Evolutionary conservation across 176 grass and related monocot genomes (phyloP), one percentile per base, ranked within the genome.

Genomic region (barley (Hordeum vulgare)): DNA sequence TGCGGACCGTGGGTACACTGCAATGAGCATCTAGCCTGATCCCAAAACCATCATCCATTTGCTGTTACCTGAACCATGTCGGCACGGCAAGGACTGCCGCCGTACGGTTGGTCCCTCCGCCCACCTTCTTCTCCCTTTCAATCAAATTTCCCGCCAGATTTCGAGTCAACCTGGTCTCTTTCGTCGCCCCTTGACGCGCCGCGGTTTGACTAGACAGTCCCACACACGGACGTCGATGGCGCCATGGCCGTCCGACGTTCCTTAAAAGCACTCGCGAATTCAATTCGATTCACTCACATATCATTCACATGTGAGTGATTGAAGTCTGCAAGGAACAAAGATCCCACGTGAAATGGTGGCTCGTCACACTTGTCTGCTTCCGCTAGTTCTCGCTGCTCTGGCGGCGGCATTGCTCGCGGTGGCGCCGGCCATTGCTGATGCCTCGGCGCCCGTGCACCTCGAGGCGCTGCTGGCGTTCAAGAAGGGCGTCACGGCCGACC

Each of bases 401-500:
- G 0, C 1, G 4, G 9, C 18, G 1, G 41, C 71, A 74, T 0
- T 71, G 10, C 8, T 77, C 20, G 5, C 6, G 13, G 25, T 75
- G 51, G 11, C 70, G 39, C 29, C 76, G 51, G 44, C 77, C 34
- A 47, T 61, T 2, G 36, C 45, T 0, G 81, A 72, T 8, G 24
- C 54, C 0, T 39, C 86, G 7, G 84, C 10, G 28, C 4, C 86
- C 24, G 61, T 85, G 78, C 84, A 95, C 10, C 84, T 88, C 12
- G 92, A 95, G 88, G 92, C 92, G 3, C 53, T 98, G 91, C 83
- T 95, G 76, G 87, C 49, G 62, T 95, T 98, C 86, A 98, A 95
- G 84, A 79, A 85, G 58, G 85, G 75, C 34, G 76, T 98, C 51
- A 62, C 57, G 23, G 86, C 72, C 2, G 95, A 95, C 58, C 95